phyloP scores from a whole-genome alignment of 2,329 filamentous ascomycete species.

The Monosporascus sp. region DNA sequence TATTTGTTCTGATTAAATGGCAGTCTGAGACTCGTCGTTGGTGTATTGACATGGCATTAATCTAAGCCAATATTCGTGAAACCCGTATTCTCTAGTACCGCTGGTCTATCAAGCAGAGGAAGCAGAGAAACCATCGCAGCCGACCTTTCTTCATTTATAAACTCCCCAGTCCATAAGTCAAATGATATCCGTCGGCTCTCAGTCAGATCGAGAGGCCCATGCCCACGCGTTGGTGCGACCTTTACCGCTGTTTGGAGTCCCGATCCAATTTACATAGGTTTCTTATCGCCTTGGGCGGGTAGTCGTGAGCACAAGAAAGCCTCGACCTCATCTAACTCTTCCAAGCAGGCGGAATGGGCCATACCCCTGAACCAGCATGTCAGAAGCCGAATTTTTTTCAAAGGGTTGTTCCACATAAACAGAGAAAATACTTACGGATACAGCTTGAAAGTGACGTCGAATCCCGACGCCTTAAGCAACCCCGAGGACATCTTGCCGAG shows the following conservation, averaged over 20 bases:
- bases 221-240: not conserved
- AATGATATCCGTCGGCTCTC: too few relatives aligned
- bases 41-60: too few relatives aligned
- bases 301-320: slow-evolving; percentile 44
- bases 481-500: slow-evolving; percentile 66
- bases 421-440: slow-evolving; percentile 57
- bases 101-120: too few relatives aligned
- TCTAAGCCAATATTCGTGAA: too few relatives aligned
- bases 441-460: slow-evolving; percentile 68
- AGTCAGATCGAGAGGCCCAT: too few relatives aligned
- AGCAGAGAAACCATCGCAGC: too few relatives aligned
- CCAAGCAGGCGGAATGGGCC: slow-evolving; percentile 67
- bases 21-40: too few relatives aligned
- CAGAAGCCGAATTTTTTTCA: not conserved
- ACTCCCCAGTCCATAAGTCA: too few relatives aligned
- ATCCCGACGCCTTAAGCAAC: slow-evolving; percentile 62
- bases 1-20: too few relatives aligned
- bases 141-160: too few relatives aligned
- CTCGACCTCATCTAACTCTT: slow-evolving; percentile 81
- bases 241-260: not conserved
- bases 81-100: too few relatives aligned
- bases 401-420: not conserved
- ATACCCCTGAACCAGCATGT: slow-evolving; percentile 48
- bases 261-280: slow-evolving; percentile 22
- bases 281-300: slow-evolving; percentile 36